These are phyloP conservation scores for Aspergillus fijiensis DNA, from an alignment of 2,329 filamentous ascomycete genomes.

Conservation along the genomic window DNA sequence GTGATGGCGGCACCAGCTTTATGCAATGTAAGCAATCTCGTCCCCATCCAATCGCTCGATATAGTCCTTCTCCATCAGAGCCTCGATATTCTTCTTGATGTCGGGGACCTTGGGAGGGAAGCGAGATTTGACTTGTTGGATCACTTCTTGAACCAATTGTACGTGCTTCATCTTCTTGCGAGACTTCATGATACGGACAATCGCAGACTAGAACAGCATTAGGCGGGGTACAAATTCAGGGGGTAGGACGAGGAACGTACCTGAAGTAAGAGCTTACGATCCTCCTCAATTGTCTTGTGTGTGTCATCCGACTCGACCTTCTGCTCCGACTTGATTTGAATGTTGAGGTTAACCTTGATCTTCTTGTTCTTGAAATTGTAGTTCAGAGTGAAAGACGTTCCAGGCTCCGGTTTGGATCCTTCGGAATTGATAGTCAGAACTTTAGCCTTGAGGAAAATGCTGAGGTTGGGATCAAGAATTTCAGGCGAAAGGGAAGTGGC, in stretches of 20 bases:
- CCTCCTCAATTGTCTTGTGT: slow-evolving; percentile 99
- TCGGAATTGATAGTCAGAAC: slow-evolving; percentile 73
- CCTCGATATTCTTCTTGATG: slow-evolving; percentile 99
- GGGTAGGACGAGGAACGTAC: slow-evolving; percentile 57
- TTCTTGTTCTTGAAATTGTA: slow-evolving; percentile 98
- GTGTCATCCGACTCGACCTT: slow-evolving; percentile 97
- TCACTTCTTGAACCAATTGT: slow-evolving; percentile 90
- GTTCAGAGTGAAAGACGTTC: slow-evolving; percentile 81
- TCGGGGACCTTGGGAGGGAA: slow-evolving; percentile 91
- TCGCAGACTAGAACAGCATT: slow-evolving; percentile 70
- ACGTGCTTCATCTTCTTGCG: slow-evolving; percentile 98
- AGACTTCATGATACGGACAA: slow-evolving; percentile 99
- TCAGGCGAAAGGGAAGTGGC: slow-evolving; percentile 78
- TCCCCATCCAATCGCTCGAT: slow-evolving; percentile 93
- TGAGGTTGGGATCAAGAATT: slow-evolving; percentile 79
- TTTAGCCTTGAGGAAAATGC: slow-evolving; percentile 89
- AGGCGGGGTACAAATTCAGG: background rate
- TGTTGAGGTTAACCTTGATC: slow-evolving; percentile 93
- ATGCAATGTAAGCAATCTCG: slow-evolving; percentile 91
- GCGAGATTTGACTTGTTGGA: slow-evolving; percentile 87
- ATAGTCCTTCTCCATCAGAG: slow-evolving; percentile 97
- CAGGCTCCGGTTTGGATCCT: slow-evolving; percentile 71
- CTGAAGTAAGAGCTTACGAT: slow-evolving; percentile 93
- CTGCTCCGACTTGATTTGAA: slow-evolving; percentile 89
- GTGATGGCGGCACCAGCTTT: slow-evolving; percentile 31